Base-by-base conservation (phyloP, 768 basidiomycete species). In the Hemileccinum rubropunctum region DNA sequence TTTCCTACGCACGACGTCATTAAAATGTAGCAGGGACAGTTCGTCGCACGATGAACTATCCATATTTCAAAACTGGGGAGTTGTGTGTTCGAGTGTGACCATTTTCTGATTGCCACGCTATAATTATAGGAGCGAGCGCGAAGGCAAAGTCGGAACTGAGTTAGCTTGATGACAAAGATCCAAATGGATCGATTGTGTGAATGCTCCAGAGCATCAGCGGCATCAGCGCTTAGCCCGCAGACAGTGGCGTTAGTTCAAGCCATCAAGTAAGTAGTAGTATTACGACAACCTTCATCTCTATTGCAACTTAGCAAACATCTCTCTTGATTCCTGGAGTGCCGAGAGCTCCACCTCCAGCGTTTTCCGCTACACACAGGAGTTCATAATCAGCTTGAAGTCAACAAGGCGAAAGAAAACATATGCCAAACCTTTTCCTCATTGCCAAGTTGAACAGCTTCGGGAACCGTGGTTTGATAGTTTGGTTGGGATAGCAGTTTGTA, bases 391-490 rank as follows among this genome's bases (percentile, higher is more conserved):
- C 35, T 23, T 14, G 9, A 42, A 12, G 9, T 30, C 43, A 8
- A 45, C 45, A 28, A 46, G 4, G 26, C 21, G 20, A 9, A n/a
- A 27, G 15, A 23, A 20, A 3, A 10, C 4, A 21, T 32, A 12
- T 38, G 3, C 62, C 78, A 37, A 55, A 94, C 91, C 85, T 89
- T 94, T 30, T 95, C 94, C 37, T 50, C 48, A 5, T 50, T 50
- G 35, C 36, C 17, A 5, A 38, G 42, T 35, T 44, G 48, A 30
- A 50, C 48, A 4, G 82, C 82, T 50, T 76, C 83, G 0, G 94
- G 93, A 6, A 95, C 86, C 43, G 86, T 88, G 26, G 77, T 76
- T 60, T 80, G 80, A 65, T 98, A 97, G 60, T 90, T 87, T 1
- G 84, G 72, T 56, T 88, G 84, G 3, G 78, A 74, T 53, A 86